These are phyloP conservation scores for Rhizoclosmatium globosum DNA, from an alignment of 192 early-diverging fungal genomes.

Conservation along the genomic window DNA sequence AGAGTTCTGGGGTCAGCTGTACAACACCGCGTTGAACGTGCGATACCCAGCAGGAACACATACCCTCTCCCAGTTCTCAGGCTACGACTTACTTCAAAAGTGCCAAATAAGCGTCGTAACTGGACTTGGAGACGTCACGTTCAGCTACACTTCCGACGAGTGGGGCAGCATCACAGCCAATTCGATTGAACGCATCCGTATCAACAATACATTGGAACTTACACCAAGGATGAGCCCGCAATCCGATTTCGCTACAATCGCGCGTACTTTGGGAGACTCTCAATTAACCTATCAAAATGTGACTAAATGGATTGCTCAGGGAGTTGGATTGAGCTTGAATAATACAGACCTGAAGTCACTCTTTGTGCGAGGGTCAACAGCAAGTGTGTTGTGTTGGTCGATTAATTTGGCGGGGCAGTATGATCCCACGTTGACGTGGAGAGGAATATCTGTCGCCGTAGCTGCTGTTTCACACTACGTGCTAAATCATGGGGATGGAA, in stretches of 20 bases:
- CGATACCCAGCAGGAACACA: constrained; percentile 5
- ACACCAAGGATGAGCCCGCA: neutral
- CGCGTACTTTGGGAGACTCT: neutral
- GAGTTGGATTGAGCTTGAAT: neutral
- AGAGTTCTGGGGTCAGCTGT: neutral
- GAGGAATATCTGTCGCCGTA: neutral
- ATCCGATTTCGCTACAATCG: neutral
- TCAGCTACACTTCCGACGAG: neutral
- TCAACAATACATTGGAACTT: neutral
- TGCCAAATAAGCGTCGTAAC: neutral
- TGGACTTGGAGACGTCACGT: neutral
- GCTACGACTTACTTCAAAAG: neutral
- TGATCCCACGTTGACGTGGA: neutral
- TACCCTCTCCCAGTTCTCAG: neutral
- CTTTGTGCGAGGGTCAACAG: neutral
- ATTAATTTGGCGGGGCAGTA: neutral
- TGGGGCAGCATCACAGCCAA: neutral
- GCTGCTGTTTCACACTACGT: constrained; percentile 8
- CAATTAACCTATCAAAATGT: neutral
- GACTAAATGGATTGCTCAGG: constrained; percentile 15
- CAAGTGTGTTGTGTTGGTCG: neutral
- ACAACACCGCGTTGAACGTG: neutral
- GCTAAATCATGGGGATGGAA: neutral
- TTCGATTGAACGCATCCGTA: neutral
- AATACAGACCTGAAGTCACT: neutral